phyloP scores from a whole-genome alignment of 1,284 basidiomycete genomes.

The Grifola frondosa region DNA sequence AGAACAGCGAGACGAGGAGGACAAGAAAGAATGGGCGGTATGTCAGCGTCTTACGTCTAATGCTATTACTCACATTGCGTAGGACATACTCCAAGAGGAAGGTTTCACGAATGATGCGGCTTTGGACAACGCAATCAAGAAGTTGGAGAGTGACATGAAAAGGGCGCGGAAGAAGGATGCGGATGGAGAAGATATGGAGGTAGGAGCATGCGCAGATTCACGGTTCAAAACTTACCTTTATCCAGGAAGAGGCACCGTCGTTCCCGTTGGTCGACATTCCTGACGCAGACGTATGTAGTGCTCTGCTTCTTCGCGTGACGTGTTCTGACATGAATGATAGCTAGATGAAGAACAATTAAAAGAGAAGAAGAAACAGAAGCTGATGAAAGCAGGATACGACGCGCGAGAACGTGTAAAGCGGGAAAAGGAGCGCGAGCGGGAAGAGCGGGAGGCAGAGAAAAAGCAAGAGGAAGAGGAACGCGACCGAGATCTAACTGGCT shows the following conservation, averaged over 20 bases:
- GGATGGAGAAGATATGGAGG: slow-evolving; percentile 54
- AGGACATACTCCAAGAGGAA: slow-evolving; percentile 63
- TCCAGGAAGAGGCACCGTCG: slow-evolving; percentile 74
- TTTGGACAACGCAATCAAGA: slow-evolving; percentile 37
- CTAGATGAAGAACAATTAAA: slow-evolving; percentile 92
- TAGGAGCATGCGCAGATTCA: neutral
- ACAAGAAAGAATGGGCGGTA: slow-evolving; percentile 76
- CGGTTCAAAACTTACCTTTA: neutral
- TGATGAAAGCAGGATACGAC: slow-evolving; percentile 95
- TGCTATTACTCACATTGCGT: slow-evolving; percentile 26
- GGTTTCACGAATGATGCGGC: slow-evolving; percentile 67
- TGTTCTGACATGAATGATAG: slow-evolving; percentile 32
- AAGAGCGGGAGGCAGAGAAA: slow-evolving; percentile 74
- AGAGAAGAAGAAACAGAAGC: slow-evolving; percentile 92
- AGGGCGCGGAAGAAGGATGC: slow-evolving; percentile 54
- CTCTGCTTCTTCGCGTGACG: neutral
- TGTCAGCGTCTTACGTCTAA: slow-evolving; percentile 19
- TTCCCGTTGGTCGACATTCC: slow-evolving; percentile 92
- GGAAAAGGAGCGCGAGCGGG: slow-evolving; percentile 86
- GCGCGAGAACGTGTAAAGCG: slow-evolving; percentile 83
- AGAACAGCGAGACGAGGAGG: slow-evolving; percentile 65
- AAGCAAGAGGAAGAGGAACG: slow-evolving; percentile 74
- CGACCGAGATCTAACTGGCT: slow-evolving; percentile 65
- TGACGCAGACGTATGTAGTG: slow-evolving; percentile 70
- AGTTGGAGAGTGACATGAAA: slow-evolving; percentile 38